phyloP scores from a whole-genome alignment of 352 stramenopile species.

The Aphanomyces astaci region DNA sequence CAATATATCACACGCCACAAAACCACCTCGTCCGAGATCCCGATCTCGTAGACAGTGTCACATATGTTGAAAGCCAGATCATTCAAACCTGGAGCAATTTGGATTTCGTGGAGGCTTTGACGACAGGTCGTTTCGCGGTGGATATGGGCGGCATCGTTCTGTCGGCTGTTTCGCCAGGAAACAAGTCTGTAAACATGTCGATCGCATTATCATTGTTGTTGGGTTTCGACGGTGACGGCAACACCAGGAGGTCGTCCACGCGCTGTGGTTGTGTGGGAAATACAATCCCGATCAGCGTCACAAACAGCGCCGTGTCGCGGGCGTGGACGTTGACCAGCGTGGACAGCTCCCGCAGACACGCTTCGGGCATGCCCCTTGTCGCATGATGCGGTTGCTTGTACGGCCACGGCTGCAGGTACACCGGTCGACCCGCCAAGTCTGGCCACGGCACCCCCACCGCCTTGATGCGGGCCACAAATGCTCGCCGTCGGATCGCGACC shows the following conservation, averaged over 20 bases:
- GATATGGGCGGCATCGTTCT: no score
- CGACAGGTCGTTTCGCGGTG: no score
- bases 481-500: conserved; percentile 61
- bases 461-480: conserved; percentile 40
- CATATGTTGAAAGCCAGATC: no score
- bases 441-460: conserved; percentile 28
- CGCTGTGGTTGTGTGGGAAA: conserved; percentile 66
- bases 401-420: conserved; percentile 76
- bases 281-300: conserved; percentile 55
- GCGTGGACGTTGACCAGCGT: conserved; percentile 25
- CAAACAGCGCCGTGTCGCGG: conserved; percentile 41
- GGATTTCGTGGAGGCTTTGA: no score
- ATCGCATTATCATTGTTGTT: no score
- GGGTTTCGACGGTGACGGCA: no score
- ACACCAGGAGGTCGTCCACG: no score
- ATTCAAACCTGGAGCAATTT: no score
- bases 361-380: conserved; percentile 42
- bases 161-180: no score
- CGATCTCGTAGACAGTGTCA: no score
- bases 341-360: conserved; percentile 35
- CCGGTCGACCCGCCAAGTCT: conserved; percentile 40
- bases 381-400: conserved; percentile 51
- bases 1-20: no score
- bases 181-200: conserved; percentile 36
- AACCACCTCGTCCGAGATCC: no score